These are phyloP conservation scores for Metschnikowia kunwiensis DNA, from an alignment of 805 yeast genomes.

Conservation along the genomic window DNA sequence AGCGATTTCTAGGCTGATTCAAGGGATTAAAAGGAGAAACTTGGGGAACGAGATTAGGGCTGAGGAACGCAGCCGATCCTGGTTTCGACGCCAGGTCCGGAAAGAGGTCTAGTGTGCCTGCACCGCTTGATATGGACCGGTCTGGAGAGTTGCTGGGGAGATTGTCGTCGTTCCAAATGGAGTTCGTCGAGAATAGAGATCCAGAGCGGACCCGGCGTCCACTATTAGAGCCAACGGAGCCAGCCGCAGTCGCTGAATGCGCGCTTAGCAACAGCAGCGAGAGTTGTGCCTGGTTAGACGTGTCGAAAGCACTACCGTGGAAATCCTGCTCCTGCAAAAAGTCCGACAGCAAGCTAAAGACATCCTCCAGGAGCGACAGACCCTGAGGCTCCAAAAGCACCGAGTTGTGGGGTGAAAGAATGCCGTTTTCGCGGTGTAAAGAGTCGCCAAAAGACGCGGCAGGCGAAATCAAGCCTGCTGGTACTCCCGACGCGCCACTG, in stretches of 20 bases:
- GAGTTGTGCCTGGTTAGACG: constrained; percentile 3
- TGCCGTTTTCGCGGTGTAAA: not conserved
- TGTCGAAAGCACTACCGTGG: not conserved
- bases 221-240: constrained; percentile 5
- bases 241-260: constrained; percentile 9
- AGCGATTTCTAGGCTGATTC: constrained; percentile 33
- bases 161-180: constrained; percentile 58
- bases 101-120: constrained; percentile 13
- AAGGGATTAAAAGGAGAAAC: constrained; percentile 11
- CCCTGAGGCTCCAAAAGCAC: constrained; percentile 12
- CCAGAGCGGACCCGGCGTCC: constrained; percentile 51
- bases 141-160: constrained; percentile 17
- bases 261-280: constrained; percentile 18
- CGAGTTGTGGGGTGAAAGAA: constrained; percentile 12
- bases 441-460: constrained; percentile 3
- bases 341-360: constrained; percentile 10
- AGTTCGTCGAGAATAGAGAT: constrained; percentile 46
- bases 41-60: constrained; percentile 23
- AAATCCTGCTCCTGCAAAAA: constrained; percentile 6
- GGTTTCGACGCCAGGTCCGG: constrained; percentile 12
- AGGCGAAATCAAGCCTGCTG: constrained; percentile 5
- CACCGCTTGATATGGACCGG: constrained; percentile 12
- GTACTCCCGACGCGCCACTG: too few species aligned
- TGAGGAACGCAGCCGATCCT: constrained; percentile 17
- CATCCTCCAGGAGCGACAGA: constrained; percentile 10